Base-by-base conservation (phyloP, 2,329 filamentous ascomycete species). In the Aspergillus proliferans region DNA sequence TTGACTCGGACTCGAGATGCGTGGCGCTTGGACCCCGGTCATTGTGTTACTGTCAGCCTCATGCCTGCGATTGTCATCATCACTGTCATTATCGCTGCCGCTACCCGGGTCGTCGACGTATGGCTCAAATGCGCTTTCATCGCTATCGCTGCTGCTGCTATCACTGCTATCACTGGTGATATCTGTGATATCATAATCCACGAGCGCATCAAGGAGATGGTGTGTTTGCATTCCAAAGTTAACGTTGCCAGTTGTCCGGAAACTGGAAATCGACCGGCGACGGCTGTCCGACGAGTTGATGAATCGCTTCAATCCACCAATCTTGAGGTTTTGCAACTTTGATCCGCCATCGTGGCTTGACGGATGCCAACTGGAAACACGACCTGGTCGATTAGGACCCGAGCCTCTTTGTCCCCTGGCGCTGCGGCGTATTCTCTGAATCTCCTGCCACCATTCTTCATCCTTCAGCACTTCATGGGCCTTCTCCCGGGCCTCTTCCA, bases 401-500 rank as follows among this genome's bases (percentile, higher is more conserved):
- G 19, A 19, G 10, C 10, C 19, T 40, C 18, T 12, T 9, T 14
- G 24, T 8, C 38, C 48, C 48, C 45, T 53, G 51, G 63, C 45
- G 51, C 57, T 52, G 40, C 53, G 44, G 40, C 74, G 68, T 54
- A 74, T 57, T 40, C 70, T 75, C 57, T 85, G 82, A 3, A 93
- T 72, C 39, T 91, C 85, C 44, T 84, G 78, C 89, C 89, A 95
- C 89, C 89, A 95, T 28, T 85, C 81, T 59, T 93, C 85, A 8
- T 83, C 80, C 55, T 79, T 79, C 12, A 95, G 70, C 4, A 83
- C 77, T 19, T 82, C 76, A 51, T 88, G 78, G 12, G 93, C 82
- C 8, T 81, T 71, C 14, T 77, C 73, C 40, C 82, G 76, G 3
- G 77, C 76, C 45, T 84, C 78, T 4, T 77, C 72, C 44, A 77